Conservation (phyloP, 495 filamentous ascomycete species). For the Chaetomium fimeti region DNA sequence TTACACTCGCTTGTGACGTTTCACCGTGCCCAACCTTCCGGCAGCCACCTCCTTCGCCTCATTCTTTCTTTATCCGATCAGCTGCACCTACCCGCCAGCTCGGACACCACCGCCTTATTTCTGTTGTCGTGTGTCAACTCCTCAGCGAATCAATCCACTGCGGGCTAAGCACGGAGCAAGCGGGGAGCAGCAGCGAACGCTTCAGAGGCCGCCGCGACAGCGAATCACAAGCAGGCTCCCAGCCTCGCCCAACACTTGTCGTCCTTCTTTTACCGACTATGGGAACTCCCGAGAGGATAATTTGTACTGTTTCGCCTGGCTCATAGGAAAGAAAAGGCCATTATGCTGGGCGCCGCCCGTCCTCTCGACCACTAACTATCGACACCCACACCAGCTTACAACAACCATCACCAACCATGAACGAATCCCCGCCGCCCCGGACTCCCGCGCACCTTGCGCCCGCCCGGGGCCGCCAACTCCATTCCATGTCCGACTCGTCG, state of each 20-base stretch:
- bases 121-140: slow-evolving; percentile 16
- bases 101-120: slow-evolving; percentile 3
- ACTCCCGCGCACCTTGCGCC: slow-evolving; percentile 27
- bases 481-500: slow-evolving; percentile 37
- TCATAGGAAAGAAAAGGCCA: slow-evolving; percentile 28
- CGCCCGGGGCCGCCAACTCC: slow-evolving; percentile 29
- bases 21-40: slow-evolving; percentile 13
- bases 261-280: slow-evolving; percentile 20
- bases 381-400: slow-evolving; percentile 13
- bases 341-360: slow-evolving; percentile 29
- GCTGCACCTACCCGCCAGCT: slow-evolving; percentile 13
- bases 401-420: slow-evolving; percentile 26
- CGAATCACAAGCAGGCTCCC: slow-evolving; percentile 22
- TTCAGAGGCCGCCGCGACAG: slow-evolving; percentile 11
- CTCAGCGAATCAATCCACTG: slow-evolving; percentile 25
- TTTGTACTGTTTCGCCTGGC: slow-evolving; percentile 27
- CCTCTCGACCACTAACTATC: slow-evolving; percentile 21
- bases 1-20: slow-evolving; percentile 11
- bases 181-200: slow-evolving; percentile 10
- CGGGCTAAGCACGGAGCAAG: slow-evolving; percentile 19
- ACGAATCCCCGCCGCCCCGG: slow-evolving; percentile 31
- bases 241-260: slow-evolving; percentile 6
- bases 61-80: slow-evolving; percentile 3
- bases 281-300: slow-evolving; percentile 21
- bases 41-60: background rate